phyloP scores from a whole-genome alignment of 306 rosid species.

The Oemleria cerasiformis region DNA sequence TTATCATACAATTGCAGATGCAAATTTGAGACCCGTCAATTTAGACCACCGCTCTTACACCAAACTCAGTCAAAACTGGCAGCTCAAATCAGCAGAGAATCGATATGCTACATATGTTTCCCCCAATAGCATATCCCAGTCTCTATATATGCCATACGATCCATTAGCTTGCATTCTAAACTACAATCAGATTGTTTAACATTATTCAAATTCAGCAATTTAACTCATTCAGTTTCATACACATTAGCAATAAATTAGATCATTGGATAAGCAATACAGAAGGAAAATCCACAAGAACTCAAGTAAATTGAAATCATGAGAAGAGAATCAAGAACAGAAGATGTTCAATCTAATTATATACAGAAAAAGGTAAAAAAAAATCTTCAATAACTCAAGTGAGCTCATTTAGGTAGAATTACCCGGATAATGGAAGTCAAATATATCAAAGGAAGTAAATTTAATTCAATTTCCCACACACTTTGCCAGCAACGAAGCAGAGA shows the following conservation, averaged over 20 bases:
- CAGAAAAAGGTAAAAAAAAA: background rate
- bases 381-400: background rate
- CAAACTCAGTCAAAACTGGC: background rate
- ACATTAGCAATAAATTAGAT: background rate
- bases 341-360: background rate
- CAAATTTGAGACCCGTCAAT: background rate
- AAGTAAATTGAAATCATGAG: background rate
- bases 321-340: background rate
- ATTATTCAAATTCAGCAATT: background rate
- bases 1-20: background rate
- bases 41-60: background rate
- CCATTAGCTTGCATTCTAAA: background rate
- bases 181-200: background rate
- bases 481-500: constrained; percentile 18
- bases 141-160: background rate
- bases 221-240: background rate
- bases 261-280: background rate
- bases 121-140: background rate
- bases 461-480: background rate
- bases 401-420: background rate
- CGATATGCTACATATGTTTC: background rate
- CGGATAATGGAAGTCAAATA: background rate
- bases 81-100: background rate
- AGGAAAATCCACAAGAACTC: background rate
- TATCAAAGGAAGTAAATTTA: background rate